Evolutionary conservation across 164 flowering plant genomes (phyloP).

Genomic region (Platanus orientalis): DNA sequence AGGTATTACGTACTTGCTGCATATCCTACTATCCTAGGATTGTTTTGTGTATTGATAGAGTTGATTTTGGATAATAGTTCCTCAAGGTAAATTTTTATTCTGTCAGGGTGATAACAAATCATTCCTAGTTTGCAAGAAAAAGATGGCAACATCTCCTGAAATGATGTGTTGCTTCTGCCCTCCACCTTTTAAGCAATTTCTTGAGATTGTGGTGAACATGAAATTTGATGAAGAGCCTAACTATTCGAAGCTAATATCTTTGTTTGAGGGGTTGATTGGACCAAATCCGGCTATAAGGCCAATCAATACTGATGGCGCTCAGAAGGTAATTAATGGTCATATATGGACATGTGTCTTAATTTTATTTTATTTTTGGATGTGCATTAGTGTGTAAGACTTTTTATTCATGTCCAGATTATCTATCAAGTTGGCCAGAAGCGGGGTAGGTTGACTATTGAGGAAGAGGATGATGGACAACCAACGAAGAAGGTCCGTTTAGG

Average conservation of each 20-base stretch:
- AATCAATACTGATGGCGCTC: constrained; percentile 64
- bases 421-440: constrained; percentile 66
- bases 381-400: no score
- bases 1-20: constrained; percentile 30
- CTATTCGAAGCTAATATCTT: constrained; percentile 46
- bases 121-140: constrained; percentile 59
- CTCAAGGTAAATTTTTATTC: neutral
- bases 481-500: constrained; percentile 63
- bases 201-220: constrained; percentile 59
- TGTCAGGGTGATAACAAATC: constrained; percentile 67
- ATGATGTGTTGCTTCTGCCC: constrained; percentile 61
- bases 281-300: constrained; percentile 61
- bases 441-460: constrained; percentile 46
- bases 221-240: constrained; percentile 72
- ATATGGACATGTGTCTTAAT: neutral
- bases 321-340: constrained; percentile 31
- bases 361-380: no score
- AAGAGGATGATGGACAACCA: constrained; percentile 53
- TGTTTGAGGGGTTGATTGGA: constrained; percentile 53
- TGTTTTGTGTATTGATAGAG: neutral
- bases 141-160: constrained; percentile 64
- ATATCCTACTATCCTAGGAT: neutral
- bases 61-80: no score
- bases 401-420: constrained; percentile 26
- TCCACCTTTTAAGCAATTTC: constrained; percentile 48